Percentiles rank a stretch among this genome's conserved stretches.
Conservation (phyloP, 2,329 filamentous ascomycete species). For the Tothia fuscella region DNA sequence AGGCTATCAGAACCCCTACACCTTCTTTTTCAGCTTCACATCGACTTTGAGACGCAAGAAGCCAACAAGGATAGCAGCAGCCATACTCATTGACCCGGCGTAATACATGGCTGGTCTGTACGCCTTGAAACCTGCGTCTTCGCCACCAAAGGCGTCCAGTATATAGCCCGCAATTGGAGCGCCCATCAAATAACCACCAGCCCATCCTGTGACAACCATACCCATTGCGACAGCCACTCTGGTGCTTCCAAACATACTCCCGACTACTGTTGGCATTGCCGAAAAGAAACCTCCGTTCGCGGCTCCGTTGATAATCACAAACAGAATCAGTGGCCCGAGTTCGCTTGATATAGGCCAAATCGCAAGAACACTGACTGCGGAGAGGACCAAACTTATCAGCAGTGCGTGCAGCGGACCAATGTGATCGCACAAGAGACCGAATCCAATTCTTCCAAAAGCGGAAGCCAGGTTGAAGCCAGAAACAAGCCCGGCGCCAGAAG, state of each 20-base stretch:
- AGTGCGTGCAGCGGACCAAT: constrained; percentile 46
- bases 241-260: constrained; percentile 45
- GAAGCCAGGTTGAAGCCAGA: constrained; percentile 52
- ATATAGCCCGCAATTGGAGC: constrained; percentile 50
- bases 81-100: constrained; percentile 25
- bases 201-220: constrained; percentile 51
- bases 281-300: constrained; percentile 53
- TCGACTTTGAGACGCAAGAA: not conserved
- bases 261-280: constrained; percentile 51
- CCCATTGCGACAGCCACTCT: constrained; percentile 46
- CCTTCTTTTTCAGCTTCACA: not conserved
- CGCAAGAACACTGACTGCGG: constrained; percentile 45
- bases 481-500: constrained; percentile 43
- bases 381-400: constrained; percentile 38
- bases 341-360: constrained; percentile 49
- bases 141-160: constrained; percentile 42
- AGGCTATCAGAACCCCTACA: not conserved
- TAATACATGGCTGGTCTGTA: constrained; percentile 53
- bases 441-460: constrained; percentile 43
- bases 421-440: constrained; percentile 42
- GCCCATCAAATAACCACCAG: constrained; percentile 48
- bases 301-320: constrained; percentile 48
- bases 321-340: constrained; percentile 41
- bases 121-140: constrained; percentile 36
- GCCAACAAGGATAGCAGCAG: constrained; percentile 4